Base-by-base conservation (phyloP, 75 land plant species). In the Pinus tabuliformis region DNA sequence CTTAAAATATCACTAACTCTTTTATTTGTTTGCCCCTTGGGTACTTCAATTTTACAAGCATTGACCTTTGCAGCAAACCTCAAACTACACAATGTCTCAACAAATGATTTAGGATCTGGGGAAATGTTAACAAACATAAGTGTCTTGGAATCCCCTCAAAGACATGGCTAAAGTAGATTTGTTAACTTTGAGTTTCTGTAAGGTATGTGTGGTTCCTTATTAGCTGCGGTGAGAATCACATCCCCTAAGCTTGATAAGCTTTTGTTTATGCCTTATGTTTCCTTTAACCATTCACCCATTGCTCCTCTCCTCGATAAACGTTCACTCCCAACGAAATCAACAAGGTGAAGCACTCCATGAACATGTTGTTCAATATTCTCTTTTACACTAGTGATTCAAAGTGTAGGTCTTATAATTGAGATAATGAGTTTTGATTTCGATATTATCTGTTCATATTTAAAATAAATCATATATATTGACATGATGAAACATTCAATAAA, bases 251-350 rank as follows among this genome's bases (percentile, higher is more conserved):
- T 71, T 22, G 83, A 54, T 70, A 82, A 79, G 70, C 83, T 82
- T 61, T 82, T 82, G 68, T 82, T 82, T 58, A 82, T 82, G 26
- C 56, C 74, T 36, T 73, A 58, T 52, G 74, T 86, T 83, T 86
- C 82, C 54, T 86, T 84, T 39, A 86, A 73, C 26, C 87, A 76
- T 22, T 84, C 86, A 15, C 86, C 86, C 16, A 78, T 84, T 20
- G 87, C 68, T 36, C 87, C 82, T 65, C 87, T 86, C 56, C 78
- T 73, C 4, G 87, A 85, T 22, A 85, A 78, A 16, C 87, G 86
- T 86, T 85, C 87, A 57, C 87, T 85, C 42, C 87, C 87, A n/a
- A 86, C 87, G 49, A 86, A 62, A 79, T 84, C 87, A 58, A 86
- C 85, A 75, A 86, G 87, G 59, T 84, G 79, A 4, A 86, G 87